These are phyloP conservation scores for Paxillus rubicundulus DNA, from an alignment of 768 basidiomycete species.

Conservation along the genomic window DNA sequence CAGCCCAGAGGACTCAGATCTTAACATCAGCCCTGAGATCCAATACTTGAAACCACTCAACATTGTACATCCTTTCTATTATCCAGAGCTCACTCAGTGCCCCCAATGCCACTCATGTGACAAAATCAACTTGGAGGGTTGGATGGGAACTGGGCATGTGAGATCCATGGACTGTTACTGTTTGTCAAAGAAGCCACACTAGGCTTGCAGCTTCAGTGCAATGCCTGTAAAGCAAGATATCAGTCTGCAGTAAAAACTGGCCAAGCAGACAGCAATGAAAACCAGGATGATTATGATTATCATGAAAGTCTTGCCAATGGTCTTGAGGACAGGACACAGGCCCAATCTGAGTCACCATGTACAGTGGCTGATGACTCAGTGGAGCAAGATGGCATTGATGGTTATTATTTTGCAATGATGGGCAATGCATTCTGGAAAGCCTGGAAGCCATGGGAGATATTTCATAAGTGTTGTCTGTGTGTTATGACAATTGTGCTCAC, in stretches of 20 bases:
- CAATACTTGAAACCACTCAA: conserved; percentile 8
- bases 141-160: background rate
- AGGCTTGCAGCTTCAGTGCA: background rate
- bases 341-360: conserved; percentile 9
- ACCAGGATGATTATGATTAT: background rate
- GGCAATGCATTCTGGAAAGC: conserved; percentile 19
- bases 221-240: background rate
- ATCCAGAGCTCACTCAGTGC: conserved; percentile 1
- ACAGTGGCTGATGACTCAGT: background rate
- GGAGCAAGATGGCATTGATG: background rate
- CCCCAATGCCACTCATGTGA: background rate
- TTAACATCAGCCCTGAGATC: too few species aligned
- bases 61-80: conserved; percentile 9
- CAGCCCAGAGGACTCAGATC: too few species aligned
- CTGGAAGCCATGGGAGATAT: conserved; percentile 20
- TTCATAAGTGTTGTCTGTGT: conserved; percentile 5
- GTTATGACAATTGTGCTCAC: background rate
- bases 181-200: background rate
- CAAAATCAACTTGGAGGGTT: background rate
- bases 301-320: too few species aligned
- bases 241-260: conserved; percentile 14
- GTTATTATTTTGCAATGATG: conserved; percentile 15
- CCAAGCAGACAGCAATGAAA: background rate
- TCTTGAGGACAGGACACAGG: conserved; percentile 3
- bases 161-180: conserved; percentile 5